phyloP scores from a whole-genome alignment of 1,139 yeast genomes.

The Yamadazyma sp. region DNA sequence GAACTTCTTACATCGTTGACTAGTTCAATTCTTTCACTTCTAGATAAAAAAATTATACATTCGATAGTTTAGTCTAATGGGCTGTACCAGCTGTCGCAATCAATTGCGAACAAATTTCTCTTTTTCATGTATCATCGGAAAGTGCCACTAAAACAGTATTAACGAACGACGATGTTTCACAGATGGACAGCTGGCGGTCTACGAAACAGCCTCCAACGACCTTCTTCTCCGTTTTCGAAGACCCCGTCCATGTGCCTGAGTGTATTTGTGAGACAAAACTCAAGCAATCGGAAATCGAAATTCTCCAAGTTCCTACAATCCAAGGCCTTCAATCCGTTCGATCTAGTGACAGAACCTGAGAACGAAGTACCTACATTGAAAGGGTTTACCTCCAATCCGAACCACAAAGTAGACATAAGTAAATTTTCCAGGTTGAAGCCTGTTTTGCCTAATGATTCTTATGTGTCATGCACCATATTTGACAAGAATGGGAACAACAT shows the following conservation, averaged over 20 bases:
- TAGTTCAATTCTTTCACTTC: slow-evolving; percentile 25
- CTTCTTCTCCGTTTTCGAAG: too few species aligned
- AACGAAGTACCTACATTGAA: slow-evolving; percentile 14
- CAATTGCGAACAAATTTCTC: too few species aligned
- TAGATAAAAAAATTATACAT: background rate
- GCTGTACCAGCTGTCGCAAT: too few species aligned
- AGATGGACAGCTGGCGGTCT: too few species aligned
- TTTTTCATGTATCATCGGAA: too few species aligned
- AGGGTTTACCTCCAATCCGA: slow-evolving; percentile 18
- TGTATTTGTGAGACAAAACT: background rate
- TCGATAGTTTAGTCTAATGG: too few species aligned
- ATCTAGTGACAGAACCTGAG: slow-evolving; percentile 11
- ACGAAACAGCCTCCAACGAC: too few species aligned
- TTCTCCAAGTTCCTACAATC: background rate
- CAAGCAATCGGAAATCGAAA: background rate
- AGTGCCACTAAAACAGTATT: too few species aligned
- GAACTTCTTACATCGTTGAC: slow-evolving; percentile 21
- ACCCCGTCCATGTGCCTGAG: background rate
- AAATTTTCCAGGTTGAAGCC: slow-evolving; percentile 46
- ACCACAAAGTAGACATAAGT: slow-evolving; percentile 12
- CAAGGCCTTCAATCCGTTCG: slow-evolving; percentile 11
- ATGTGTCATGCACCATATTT: slow-evolving; percentile 70
- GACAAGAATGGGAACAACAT: slow-evolving; percentile 71
- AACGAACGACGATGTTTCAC: too few species aligned
- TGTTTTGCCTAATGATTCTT: slow-evolving; percentile 56